Base-by-base conservation (phyloP, 306 rosid species). In the Lotus japonicus region DNA sequence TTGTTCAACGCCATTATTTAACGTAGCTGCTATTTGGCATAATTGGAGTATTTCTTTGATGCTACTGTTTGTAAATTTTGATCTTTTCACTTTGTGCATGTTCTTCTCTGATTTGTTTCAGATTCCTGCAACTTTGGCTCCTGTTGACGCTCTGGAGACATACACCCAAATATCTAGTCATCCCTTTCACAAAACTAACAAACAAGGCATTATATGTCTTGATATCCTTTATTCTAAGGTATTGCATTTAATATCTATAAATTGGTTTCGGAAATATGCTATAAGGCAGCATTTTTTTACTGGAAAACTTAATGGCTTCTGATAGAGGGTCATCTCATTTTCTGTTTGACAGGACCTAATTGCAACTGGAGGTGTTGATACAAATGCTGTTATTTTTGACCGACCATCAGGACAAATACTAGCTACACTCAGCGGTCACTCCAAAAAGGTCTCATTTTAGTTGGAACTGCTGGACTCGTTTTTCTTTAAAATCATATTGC, bases 131-230 rank as follows among this genome's bases (percentile, higher is more conserved):
- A 84, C 92, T 0, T 79, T 95, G 92, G 92, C 97, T 74, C 77
- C 97, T 31, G 45, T 85, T 85, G 97, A 88, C 13, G 89, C 83
- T 71, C 3, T 95, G 51, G 99, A 87, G 80, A 79, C 86, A 64
- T 95, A 88, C 74, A 95, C 96, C 36, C 99, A 90, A 78, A 95
- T 91, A 78, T 90, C 99, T 66, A 95, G 99, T 60, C 99, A 95
- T 35, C 99, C 99, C 57, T 85, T 95, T 62, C 96, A 95, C 77
- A 95, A 88, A 84, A 95, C 99, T 11, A 95, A 60, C 91, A 95
- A 91, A 79, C 99, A 95, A 41, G 99, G 99, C 57, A 85, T 95
- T 81, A 52, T 61, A 72, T 87, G 92, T 59, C 79, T 95, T 61
- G 99, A 95, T 74, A 81, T 95, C 69, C 85, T 85, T 72, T 54